Evolutionary conservation across 2,329 filamentous ascomycete genomes (phyloP).

Genomic region (Drechslerella coelobrocha): DNA sequence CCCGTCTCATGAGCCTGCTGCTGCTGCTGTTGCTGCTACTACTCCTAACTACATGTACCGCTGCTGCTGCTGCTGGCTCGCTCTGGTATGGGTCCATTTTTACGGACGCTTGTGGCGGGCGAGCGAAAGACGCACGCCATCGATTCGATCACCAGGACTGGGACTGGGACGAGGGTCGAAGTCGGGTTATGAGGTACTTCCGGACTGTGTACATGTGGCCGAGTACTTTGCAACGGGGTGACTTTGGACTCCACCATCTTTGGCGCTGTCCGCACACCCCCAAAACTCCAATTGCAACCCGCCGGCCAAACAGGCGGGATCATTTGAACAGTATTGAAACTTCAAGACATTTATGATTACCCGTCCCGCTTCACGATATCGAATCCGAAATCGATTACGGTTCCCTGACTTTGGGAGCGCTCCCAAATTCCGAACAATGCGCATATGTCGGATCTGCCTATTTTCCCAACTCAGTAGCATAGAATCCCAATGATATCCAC

Average conservation of each 20-base stretch:
- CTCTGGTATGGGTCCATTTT: constrained; percentile 16
- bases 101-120: constrained; percentile 41
- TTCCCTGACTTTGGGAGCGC: background rate
- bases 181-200: too few species aligned
- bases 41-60: background rate
- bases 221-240: background rate
- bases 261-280: background rate
- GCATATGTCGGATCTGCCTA: constrained; percentile 25
- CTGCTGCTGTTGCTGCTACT: background rate
- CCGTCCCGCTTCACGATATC: background rate
- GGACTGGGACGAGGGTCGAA: too few species aligned
- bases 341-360: background rate
- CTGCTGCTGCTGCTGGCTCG: constrained; percentile 22
- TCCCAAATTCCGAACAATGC: background rate
- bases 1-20: background rate
- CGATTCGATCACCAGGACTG: constrained; percentile 24
- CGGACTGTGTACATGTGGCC: background rate
- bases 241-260: background rate
- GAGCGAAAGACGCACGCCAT: constrained; percentile 41
- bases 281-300: too few species aligned
- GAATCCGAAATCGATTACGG: background rate
- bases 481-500: constrained; percentile 30
- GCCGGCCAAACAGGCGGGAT: background rate
- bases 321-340: too few species aligned
- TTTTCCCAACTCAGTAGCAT: constrained; percentile 9